phyloP scores from a whole-genome alignment of 257 asterid genomes.

The Solanum ossicruentum region DNA sequence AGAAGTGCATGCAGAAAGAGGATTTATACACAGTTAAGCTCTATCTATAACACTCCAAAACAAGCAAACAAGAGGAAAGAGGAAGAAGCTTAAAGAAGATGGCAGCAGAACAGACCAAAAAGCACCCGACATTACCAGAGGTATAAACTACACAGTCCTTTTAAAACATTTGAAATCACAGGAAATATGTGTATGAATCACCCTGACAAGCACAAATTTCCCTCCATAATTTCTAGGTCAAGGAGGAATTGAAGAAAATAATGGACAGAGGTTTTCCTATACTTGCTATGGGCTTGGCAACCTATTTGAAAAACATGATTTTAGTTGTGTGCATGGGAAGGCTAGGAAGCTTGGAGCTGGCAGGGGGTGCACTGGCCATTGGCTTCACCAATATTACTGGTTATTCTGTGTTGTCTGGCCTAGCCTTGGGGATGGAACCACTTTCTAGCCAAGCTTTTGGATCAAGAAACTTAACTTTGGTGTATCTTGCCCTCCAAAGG shows the following conservation, averaged over 20 bases:
- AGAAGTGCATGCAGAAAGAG: constrained; percentile 7
- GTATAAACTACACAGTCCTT: constrained; percentile 30
- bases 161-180: constrained; percentile 5
- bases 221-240: constrained; percentile 26
- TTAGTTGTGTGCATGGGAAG: constrained; percentile 83
- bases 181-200: not conserved
- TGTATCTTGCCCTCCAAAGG: constrained; percentile 50
- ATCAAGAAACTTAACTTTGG: constrained; percentile 44
- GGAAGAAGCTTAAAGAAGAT: constrained; percentile 21
- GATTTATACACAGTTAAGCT: not conserved
- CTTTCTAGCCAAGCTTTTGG: constrained; percentile 92
- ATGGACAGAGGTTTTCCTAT: constrained; percentile 55
- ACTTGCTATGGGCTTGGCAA: constrained; percentile 57
- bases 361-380: constrained; percentile 94
- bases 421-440: constrained; percentile 96
- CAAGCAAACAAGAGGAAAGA: constrained; percentile 20
- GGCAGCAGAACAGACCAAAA: constrained; percentile 40
- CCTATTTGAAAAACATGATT: constrained; percentile 78
- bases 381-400: constrained; percentile 95
- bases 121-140: constrained; percentile 44
- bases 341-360: constrained; percentile 82
- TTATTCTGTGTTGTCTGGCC: constrained; percentile 78
- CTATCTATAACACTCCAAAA: constrained; percentile 14
- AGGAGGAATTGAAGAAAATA: constrained; percentile 63
- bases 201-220: constrained; percentile 1